These are phyloP conservation scores for Pythium scleroteichum DNA, from an alignment of 352 stramenopile genomes.

Conservation along the genomic window DNA sequence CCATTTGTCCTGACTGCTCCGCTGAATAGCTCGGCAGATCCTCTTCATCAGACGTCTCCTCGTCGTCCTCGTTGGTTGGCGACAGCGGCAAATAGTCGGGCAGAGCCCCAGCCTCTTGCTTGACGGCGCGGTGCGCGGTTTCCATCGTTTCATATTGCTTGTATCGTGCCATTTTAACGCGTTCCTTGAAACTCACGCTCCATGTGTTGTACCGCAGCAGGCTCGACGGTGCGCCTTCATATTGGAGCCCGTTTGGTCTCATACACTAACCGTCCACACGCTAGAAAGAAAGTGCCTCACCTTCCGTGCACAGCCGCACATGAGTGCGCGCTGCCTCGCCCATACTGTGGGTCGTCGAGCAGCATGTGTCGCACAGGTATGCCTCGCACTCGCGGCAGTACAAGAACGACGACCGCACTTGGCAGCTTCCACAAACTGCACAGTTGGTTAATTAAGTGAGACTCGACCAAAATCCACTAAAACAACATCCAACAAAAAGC, in stretches of 20 bases:
- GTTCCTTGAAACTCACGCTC: conserved; percentile 43
- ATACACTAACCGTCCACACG: neutral
- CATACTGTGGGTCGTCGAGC: conserved; percentile 4
- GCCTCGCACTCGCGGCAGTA: conserved; percentile 53
- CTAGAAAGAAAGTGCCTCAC: conserved; percentile 18
- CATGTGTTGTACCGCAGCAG: conserved; percentile 51
- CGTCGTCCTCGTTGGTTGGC: conserved; percentile 6
- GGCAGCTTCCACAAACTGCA: conserved; percentile 58
- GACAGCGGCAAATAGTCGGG: conserved; percentile 13
- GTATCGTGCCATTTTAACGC: conserved; percentile 39
- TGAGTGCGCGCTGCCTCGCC: conserved; percentile 21
- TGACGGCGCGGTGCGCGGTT: conserved; percentile 5
- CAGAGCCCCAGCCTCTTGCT: conserved; percentile 8
- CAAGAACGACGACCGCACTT: conserved; percentile 44
- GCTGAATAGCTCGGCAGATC: neutral
- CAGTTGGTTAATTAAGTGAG: neutral
- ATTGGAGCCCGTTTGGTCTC: too few species aligned
- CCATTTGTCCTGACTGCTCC: neutral
- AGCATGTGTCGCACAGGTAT: conserved; percentile 68
- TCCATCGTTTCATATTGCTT: conserved; percentile 18
- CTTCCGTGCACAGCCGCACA: conserved; percentile 64
- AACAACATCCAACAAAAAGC: neutral
- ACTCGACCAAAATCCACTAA: too few species aligned
- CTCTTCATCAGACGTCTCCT: conserved; percentile 20
- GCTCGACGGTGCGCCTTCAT: conserved; percentile 37